Evolutionary conservation across 140 eudicot genomes (phyloP).

Genomic region (Erigeron philadelphicus): DNA sequence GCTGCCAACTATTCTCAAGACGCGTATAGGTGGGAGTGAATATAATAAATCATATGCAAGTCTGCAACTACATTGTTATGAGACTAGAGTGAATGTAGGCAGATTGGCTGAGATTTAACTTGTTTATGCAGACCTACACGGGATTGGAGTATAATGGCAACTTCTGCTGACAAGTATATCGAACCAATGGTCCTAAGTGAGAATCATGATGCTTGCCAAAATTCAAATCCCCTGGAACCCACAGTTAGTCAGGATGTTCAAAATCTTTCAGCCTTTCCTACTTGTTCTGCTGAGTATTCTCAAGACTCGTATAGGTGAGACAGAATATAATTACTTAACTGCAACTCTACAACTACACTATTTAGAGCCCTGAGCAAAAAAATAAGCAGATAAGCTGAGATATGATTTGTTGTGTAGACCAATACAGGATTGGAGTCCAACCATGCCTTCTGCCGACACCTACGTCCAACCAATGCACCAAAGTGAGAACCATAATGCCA

Average conservation of each 20-base stretch:
- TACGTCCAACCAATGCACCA: constrained; percentile 19
- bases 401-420: constrained; percentile 38
- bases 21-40: constrained; percentile 28
- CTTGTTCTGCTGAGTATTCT: constrained; percentile 31
- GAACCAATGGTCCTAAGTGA: constrained; percentile 20
- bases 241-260: constrained; percentile 31
- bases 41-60: constrained; percentile 15
- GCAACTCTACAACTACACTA: constrained; percentile 7
- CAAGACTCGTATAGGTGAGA: constrained; percentile 28
- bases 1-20: constrained; percentile 11
- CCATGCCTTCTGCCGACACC: constrained; percentile 35
- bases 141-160: constrained; percentile 34
- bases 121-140: constrained; percentile 43
- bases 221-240: constrained; percentile 23
- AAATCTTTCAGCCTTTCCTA: constrained; percentile 52
- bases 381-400: constrained; percentile 1
- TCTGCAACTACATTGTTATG: constrained; percentile 3
- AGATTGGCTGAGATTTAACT: constrained; percentile 11
- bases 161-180: constrained; percentile 34
- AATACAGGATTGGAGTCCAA: constrained; percentile 34
- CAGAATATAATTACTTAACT: constrained; percentile 14
- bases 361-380: constrained; percentile 1
- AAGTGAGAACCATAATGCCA: constrained; percentile 23
- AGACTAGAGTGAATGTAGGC: constrained; percentile 7
- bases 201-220: constrained; percentile 29